Evolutionary conservation across 768 basidiomycete genomes (phyloP).

Genomic region (Lactifluus volemus): DNA sequence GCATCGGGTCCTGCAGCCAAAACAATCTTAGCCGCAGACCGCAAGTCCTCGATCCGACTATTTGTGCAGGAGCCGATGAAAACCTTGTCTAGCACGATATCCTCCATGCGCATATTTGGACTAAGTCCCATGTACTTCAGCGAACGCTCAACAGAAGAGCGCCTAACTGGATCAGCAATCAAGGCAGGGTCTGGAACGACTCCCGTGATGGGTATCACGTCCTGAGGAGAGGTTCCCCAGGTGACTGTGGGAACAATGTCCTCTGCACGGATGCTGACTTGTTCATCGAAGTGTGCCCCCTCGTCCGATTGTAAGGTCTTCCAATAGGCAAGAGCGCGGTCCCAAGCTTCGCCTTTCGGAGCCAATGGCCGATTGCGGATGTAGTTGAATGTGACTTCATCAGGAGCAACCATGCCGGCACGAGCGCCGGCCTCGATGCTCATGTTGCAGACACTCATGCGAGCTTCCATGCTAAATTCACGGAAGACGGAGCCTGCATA

Average conservation of each 20-base stretch:
- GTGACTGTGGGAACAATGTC: constrained; percentile 58
- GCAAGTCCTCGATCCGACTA: constrained; percentile 56
- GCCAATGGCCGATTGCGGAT: constrained; percentile 50
- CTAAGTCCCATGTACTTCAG: constrained; percentile 55
- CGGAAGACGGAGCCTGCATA: constrained; percentile 50
- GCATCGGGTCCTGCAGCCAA: constrained; percentile 41
- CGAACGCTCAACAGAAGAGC: constrained; percentile 40
- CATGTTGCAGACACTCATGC: constrained; percentile 60
- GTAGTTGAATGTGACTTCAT: constrained; percentile 54
- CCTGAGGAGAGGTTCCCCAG: constrained; percentile 60
- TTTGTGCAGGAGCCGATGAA: constrained; percentile 66
- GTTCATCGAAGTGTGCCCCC: constrained; percentile 49
- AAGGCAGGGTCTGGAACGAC: constrained; percentile 43
- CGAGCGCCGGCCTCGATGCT: constrained; percentile 59
- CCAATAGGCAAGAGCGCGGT: constrained; percentile 53
- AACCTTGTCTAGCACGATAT: constrained; percentile 54
- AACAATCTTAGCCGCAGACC: constrained; percentile 50
- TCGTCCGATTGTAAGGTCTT: constrained; percentile 44
- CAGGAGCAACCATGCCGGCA: constrained; percentile 59
- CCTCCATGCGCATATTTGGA: constrained; percentile 45
- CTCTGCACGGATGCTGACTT: constrained; percentile 47
- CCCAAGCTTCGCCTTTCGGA: constrained; percentile 52
- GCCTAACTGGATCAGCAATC: constrained; percentile 37
- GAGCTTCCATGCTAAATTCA: constrained; percentile 51
- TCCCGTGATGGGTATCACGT: constrained; percentile 51